Conservation (phyloP, 1,284 basidiomycete genomes). For the Amylostereum areolatum region DNA sequence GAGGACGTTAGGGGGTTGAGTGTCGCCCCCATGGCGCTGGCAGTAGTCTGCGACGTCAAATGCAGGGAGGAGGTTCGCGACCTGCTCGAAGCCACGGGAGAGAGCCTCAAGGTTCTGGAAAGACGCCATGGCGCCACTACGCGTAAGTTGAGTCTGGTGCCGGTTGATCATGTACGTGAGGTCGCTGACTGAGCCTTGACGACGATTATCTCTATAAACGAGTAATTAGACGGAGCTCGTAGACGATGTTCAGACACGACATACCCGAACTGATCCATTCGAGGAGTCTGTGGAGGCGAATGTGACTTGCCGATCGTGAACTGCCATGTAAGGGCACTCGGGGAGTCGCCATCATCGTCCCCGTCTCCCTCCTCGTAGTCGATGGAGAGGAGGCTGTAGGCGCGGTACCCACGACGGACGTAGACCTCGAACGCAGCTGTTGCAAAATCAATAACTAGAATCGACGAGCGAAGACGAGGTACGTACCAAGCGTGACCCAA, state of each 20-base stretch:
- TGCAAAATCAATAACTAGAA: slow-evolving; percentile 4
- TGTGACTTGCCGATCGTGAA: slow-evolving; percentile 88
- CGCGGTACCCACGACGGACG: slow-evolving; percentile 92
- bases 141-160: slow-evolving; percentile 80
- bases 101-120: slow-evolving; percentile 77
- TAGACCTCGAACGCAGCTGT: slow-evolving; percentile 94
- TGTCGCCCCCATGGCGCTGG: slow-evolving; percentile 69
- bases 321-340: slow-evolving; percentile 83
- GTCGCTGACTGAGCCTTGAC: slow-evolving; percentile 90
- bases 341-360: slow-evolving; percentile 72
- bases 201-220: slow-evolving; percentile 31
- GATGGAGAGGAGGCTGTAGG: slow-evolving; percentile 87
- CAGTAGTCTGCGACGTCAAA: slow-evolving; percentile 70
- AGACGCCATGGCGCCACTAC: slow-evolving; percentile 85
- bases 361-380: slow-evolving; percentile 91
- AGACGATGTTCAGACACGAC: slow-evolving; percentile 21
- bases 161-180: slow-evolving; percentile 84
- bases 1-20: slow-evolving; percentile 84
- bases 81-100: slow-evolving; percentile 67
- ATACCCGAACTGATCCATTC: slow-evolving; percentile 54
- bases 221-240: slow-evolving; percentile 3
- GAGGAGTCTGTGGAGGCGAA: slow-evolving; percentile 82
- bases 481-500: slow-evolving; percentile 76
- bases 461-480: not conserved
- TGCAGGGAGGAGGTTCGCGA: slow-evolving; percentile 60